These are phyloP conservation scores for Vanrija sp. DNA, from an alignment of 1,284 basidiomycete species.

Conservation along the genomic window DNA sequence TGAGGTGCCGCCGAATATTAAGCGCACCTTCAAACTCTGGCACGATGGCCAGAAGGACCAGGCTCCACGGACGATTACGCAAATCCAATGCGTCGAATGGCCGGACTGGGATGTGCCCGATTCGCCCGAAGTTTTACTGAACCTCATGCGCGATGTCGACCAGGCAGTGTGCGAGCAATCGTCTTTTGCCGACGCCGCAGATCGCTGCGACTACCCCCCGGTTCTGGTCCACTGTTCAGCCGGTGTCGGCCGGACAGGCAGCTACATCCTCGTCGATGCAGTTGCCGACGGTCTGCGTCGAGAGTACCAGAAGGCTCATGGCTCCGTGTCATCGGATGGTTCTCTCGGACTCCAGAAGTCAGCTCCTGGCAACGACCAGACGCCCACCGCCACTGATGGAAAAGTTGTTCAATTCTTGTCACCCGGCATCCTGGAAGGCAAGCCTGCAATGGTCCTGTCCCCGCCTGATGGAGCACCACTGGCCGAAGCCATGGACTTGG, in stretches of 20 bases:
- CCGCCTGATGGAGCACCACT: no score
- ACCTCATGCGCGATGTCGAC: slow-evolving; percentile 62
- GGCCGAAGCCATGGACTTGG: no score
- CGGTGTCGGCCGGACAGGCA: slow-evolving; percentile 85
- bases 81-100: slow-evolving; percentile 88
- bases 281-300: slow-evolving; percentile 70
- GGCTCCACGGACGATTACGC: slow-evolving; percentile 57
- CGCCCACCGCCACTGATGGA: not conserved
- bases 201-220: slow-evolving; percentile 37
- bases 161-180: slow-evolving; percentile 56
- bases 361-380: no score
- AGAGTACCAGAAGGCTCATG: slow-evolving; percentile 49
- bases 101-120: slow-evolving; percentile 91
- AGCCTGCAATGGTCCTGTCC: no score
- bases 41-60: slow-evolving; percentile 60
- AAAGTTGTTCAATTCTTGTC: no score
- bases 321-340: not conserved
- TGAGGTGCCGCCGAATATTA: slow-evolving; percentile 51
- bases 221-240: slow-evolving; percentile 60
- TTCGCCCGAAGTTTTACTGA: slow-evolving; percentile 67
- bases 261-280: slow-evolving; percentile 84
- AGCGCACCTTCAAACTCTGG: slow-evolving; percentile 65
- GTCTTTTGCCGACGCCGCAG: slow-evolving; percentile 25
- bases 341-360: no score
- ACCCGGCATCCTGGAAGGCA: no score